Evolutionary conservation across 2,329 filamentous ascomycete species (phyloP).

Genomic region (Sporothrix sp.): DNA sequence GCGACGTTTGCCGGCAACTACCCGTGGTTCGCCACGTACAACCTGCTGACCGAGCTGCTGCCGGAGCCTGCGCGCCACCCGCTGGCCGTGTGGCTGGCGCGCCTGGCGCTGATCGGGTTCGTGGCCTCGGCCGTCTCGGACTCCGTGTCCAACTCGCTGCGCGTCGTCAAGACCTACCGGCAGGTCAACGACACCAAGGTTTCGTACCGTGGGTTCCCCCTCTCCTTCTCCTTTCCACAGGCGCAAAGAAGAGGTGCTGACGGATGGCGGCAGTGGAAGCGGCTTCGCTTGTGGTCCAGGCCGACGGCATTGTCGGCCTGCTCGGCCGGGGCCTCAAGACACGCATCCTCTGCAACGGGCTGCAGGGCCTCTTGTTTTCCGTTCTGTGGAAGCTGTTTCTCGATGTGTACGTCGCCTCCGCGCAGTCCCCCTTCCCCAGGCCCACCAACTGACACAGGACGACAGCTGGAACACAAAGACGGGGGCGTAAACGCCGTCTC

Average conservation of each 20-base stretch:
- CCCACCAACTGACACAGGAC: too few relatives aligned
- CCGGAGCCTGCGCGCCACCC: slow-evolving; percentile 32
- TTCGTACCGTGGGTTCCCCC: slow-evolving; percentile 31
- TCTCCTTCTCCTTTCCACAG: too few relatives aligned
- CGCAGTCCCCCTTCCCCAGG: too few relatives aligned
- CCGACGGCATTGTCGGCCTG: slow-evolving; percentile 34
- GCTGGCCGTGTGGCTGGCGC: slow-evolving; percentile 33
- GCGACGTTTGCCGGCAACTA: slow-evolving; percentile 41
- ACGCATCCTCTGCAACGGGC: slow-evolving; percentile 37
- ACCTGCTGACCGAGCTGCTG: slow-evolving; percentile 31
- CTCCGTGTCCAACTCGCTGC: slow-evolving; percentile 36
- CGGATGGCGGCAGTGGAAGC: slow-evolving; percentile 29
- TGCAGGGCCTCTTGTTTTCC: slow-evolving; percentile 38
- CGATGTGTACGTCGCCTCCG: slow-evolving; percentile 31
- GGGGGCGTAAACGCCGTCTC: neutral
- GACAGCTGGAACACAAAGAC: slow-evolving; percentile 10
- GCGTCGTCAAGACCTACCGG: slow-evolving; percentile 40
- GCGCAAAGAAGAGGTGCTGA: too few relatives aligned
- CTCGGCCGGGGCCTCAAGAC: slow-evolving; percentile 38
- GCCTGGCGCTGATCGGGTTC: slow-evolving; percentile 35
- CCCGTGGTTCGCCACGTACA: slow-evolving; percentile 43
- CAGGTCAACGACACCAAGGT: slow-evolving; percentile 39
- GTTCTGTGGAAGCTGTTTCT: slow-evolving; percentile 41
- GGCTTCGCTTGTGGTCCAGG: slow-evolving; percentile 29
- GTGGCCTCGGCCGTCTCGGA: slow-evolving; percentile 37